A percentile compares a stretch with the other conserved stretches of the same genome.
Evolutionary conservation across 805 yeast genomes (phyloP).

Genomic region (Candida easanensis): DNA sequence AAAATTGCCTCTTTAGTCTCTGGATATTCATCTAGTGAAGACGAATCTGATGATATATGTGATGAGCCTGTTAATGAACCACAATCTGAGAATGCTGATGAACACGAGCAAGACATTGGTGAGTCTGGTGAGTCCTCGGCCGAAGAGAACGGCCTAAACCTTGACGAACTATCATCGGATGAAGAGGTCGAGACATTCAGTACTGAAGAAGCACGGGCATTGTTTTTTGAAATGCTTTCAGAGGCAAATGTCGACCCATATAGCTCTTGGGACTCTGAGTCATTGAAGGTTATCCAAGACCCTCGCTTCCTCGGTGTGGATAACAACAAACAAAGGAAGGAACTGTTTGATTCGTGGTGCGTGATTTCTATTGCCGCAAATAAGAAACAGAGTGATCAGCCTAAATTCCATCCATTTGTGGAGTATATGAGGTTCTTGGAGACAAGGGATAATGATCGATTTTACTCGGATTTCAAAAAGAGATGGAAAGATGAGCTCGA

Average conservation of each 20-base stretch:
- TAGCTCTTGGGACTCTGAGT: constrained; percentile 47
- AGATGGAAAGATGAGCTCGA: constrained; percentile 29
- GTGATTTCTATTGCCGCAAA: constrained; percentile 7
- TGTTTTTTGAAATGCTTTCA: constrained; percentile 36
- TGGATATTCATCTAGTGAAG: constrained; percentile 25
- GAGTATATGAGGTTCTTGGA: constrained; percentile 30
- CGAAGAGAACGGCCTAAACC: constrained; percentile 23
- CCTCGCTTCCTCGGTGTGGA: constrained; percentile 36
- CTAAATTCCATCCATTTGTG: constrained; percentile 15
- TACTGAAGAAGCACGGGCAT: constrained; percentile 4
- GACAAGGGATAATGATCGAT: constrained; percentile 25
- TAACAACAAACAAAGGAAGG: constrained; percentile 34
- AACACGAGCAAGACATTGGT: constrained; percentile 1
- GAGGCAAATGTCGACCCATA: constrained; percentile 38
- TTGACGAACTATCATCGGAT: constrained; percentile 23
- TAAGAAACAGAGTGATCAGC: not conserved
- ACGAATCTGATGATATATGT: constrained; percentile 5
- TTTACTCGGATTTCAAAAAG: constrained; percentile 40
- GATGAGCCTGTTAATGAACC: not conserved
- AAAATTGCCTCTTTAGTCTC: constrained; percentile 5
- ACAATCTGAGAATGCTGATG: too few species aligned
- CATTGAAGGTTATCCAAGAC: constrained; percentile 39
- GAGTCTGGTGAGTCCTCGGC: constrained; percentile 12
- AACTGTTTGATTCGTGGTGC: constrained; percentile 47
- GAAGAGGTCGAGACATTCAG: constrained; percentile 8